Base-by-base conservation (phyloP, 164 flowering plant genomes). In the Cinnamomum micranthum region DNA sequence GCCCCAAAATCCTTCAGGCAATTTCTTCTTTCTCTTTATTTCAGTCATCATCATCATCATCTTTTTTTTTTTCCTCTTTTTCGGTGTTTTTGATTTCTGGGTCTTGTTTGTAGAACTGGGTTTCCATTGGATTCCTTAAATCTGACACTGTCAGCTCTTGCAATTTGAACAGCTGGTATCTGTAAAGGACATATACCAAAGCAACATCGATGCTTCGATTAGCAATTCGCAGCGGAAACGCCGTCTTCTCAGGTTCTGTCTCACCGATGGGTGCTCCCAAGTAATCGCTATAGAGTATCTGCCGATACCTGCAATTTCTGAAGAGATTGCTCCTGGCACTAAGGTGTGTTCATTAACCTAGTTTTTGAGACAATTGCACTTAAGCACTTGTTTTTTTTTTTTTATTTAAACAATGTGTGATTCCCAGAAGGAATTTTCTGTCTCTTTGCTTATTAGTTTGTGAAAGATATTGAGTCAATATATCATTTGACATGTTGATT, bases 1-100 rank as follows among this genome's bases (percentile, higher is more conserved):
- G 93, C 79, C 95, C 97, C 69, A 88, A 76, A 83, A 84, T 95
- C 71, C 91, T 95, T 41, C 98, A 95, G 93, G 98, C 77, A 75
- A 73, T 68, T 31, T 20, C 27, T 20, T 20, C 70, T 28, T 20
- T 63, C 6, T 64, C 47, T 2, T n/a, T 62, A 31, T 4, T 31
- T 4, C 35, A 31, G 35, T 31, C 35, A 5, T 31, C 35, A 4
- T 31, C 6, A 4, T 31, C 35, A 31, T 4, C 5, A 64, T 70
- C 68, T n/a, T n/a, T n/a, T 24, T 67, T 70, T 71, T 50, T 22
- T 51, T 25, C 13, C 17, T 0, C 23, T 60, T 68, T 15, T 60
- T n/a, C 14, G 17, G 25, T 15, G 7, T 50, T 14, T 51, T 41
- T 3, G 27, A 4, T 17, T 1, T 71, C 24, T 71, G 28, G 35